Evolutionary conservation across 257 asterid species (phyloP), one percentile per base, ranked within the genome.

Genomic region (Solanum sejunctum): DNA sequence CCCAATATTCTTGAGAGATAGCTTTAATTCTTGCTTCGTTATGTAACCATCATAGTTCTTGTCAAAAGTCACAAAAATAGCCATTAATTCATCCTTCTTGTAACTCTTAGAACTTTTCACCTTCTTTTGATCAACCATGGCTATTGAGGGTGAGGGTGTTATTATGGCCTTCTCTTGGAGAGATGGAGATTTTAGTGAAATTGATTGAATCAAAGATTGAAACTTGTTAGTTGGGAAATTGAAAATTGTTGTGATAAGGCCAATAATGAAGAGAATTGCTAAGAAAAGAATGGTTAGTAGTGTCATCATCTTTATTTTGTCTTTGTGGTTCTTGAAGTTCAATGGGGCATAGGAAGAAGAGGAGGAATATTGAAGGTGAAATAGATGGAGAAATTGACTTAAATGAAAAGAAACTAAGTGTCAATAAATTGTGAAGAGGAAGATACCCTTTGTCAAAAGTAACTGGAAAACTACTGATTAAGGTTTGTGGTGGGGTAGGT

Each of bases 41-140:
- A 95, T 92, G 88, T 47, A 92, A 1, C 98, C 98, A 82, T 95
- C 98, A 60, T 83, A 85, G 90, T 95, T 91, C 94, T 91, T 93
- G 89, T 95, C 98, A 82, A 95, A 95, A 26, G 94, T 94, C 15
- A 93, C 90, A 66, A 95, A 95, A 36, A 94, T 90, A 26, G 91
- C 84, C 51, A 84, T 82, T 12, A 94, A 83, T 63, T 88, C 88
- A 47, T 32, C 83, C 55, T 85, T 86, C 3, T 84, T 88, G 67
- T 20, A 54, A 15, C 17, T 60, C 15, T 28, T 28, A 52, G 8
- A 63, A 52, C 77, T 84, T 63, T 57, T 82, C 58, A 1, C 83
- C 55, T 36, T 83, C 69, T 36, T 80, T 63, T 32, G 17, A 15
- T n/a, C 85, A 3, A 41, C 66, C 49, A 28, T 75, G 78, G 3